phyloP scores from a whole-genome alignment of 2,329 filamentous ascomycete species.

The Talaromyces sp. region DNA sequence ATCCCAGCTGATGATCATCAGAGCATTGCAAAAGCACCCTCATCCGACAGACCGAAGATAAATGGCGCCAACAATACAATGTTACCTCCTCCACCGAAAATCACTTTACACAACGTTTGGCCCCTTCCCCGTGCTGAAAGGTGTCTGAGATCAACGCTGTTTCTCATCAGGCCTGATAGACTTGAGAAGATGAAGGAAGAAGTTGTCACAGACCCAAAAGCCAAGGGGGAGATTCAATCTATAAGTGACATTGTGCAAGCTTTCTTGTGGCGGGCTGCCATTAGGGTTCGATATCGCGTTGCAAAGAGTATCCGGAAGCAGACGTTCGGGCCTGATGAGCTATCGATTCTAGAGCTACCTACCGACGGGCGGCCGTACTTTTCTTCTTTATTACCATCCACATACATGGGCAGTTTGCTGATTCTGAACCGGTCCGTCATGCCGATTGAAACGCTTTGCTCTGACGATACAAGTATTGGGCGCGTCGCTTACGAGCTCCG shows the following conservation, averaged over 20 bases:
- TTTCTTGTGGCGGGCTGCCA: slow-evolving; percentile 9
- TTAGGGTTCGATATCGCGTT: slow-evolving; percentile 8
- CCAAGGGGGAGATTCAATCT: neutral
- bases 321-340: slow-evolving; percentile 1
- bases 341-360: slow-evolving; percentile 11
- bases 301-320: slow-evolving; percentile 10
- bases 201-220: neutral
- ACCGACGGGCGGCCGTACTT: slow-evolving; percentile 6
- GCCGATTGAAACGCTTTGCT: slow-evolving; percentile 3
- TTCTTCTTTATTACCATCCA: slow-evolving; percentile 4
- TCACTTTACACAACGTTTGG: slow-evolving; percentile 8
- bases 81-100: neutral
- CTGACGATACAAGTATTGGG: slow-evolving; percentile 8
- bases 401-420: slow-evolving; percentile 11
- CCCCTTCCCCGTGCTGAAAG: slow-evolving; percentile 6
- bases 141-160: slow-evolving; percentile 1
- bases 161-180: neutral
- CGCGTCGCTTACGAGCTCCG: slow-evolving; percentile 10
- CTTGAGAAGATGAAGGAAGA: slow-evolving; percentile 9
- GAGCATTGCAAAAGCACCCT: no score
- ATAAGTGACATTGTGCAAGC: slow-evolving; percentile 14
- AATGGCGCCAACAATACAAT: neutral
- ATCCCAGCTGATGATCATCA: neutral
- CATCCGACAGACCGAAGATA: neutral
- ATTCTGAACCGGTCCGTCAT: slow-evolving; percentile 7